A percentile compares a stretch with the other conserved stretches of the same genome.
phyloP scores from a whole-genome alignment of 495 filamentous ascomycete genomes.

The Podospora appendiculata region DNA sequence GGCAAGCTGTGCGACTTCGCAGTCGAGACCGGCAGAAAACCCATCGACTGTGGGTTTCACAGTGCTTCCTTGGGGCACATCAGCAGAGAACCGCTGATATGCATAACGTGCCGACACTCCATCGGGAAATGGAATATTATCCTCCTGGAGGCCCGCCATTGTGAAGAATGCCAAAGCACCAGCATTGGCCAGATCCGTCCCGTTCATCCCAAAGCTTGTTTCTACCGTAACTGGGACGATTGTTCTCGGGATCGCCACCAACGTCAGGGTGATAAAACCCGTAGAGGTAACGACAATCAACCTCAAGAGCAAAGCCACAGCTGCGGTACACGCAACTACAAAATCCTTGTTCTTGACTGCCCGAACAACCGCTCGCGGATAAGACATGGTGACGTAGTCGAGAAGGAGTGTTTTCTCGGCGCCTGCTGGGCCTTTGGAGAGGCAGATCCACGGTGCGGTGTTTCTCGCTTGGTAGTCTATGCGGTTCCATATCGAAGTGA shows the following conservation, averaged over 20 bases:
- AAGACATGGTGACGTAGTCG: constrained; percentile 18
- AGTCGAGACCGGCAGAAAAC: constrained; percentile 14
- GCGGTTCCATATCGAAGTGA: constrained; percentile 18
- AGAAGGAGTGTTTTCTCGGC: constrained; percentile 15
- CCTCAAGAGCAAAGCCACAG: constrained; percentile 10
- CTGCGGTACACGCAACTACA: constrained; percentile 8
- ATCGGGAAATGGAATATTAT: constrained; percentile 12
- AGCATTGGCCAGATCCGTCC: constrained; percentile 3
- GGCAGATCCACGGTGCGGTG: constrained; percentile 21
- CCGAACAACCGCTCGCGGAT: constrained; percentile 2
- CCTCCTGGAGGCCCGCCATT: constrained; percentile 11
- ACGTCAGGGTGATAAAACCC: constrained; percentile 9
- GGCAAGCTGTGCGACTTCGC: constrained; percentile 10
- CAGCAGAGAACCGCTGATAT: constrained; percentile 14
- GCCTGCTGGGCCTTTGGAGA: constrained; percentile 4
- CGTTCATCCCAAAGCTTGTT: constrained; percentile 10
- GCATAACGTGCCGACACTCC: constrained; percentile 11
- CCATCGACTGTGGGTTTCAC: constrained; percentile 16
- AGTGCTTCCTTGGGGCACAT: constrained; percentile 6
- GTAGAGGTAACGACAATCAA: constrained; percentile 15
- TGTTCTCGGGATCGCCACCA: constrained; percentile 2
- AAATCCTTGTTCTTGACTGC: constrained; percentile 13
- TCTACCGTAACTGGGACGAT: constrained; percentile 1
- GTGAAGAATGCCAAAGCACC: constrained; percentile 13
- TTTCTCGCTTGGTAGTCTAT: constrained; percentile 22